Base-by-base conservation (phyloP, 176 grass and related monocot species). In the Oryza rufipogon region DNA sequence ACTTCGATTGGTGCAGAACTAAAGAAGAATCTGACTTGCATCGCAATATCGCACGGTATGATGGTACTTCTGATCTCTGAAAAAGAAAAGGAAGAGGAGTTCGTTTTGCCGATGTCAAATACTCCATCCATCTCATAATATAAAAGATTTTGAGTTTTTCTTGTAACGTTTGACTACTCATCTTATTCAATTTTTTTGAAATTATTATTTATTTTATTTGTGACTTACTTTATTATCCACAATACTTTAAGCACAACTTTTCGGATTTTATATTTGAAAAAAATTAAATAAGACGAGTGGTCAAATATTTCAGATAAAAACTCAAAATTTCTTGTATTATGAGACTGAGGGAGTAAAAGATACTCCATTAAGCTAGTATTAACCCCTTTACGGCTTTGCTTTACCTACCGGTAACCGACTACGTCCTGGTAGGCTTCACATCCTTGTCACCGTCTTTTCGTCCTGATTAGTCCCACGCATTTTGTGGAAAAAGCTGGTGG, bases 401-500 rank as follows among this genome's bases (percentile, higher is more conserved):
- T 44, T 28, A 67, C 70, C 44, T 25, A 80, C 83, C 33, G 7
- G 6, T n/a, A 44, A 10, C 42, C 42, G 42, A 44, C 42, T 15
- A 66, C 7, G 7, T 41, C 1, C 8, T 16, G 36, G 39, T 64
- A 25, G 76, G 42, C 9, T 42, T 64, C 52, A 36, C 2, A 4
- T 79, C 84, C 13, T 11, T 80, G 11, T 86, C 60, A 34, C 17
- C 36, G 52, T 32, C 47, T 22, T 77, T 30, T 63, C 5, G 51
- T 33, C 69, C 42, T 45, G 9, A 20, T 72, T 61, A 32, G 17
- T 51, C 75, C 33, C 73, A 42, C 32, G 80, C 16, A 51, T 25
- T 25, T 1, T 9, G 7, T 69, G 63, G 61, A 44, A 44, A 80
- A 84, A 84, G 76, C 16, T 84, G 60, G 68, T 0, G 75, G 10